phyloP scores from a whole-genome alignment of 495 filamentous ascomycete genomes.

The Cladorrhinum samala region DNA sequence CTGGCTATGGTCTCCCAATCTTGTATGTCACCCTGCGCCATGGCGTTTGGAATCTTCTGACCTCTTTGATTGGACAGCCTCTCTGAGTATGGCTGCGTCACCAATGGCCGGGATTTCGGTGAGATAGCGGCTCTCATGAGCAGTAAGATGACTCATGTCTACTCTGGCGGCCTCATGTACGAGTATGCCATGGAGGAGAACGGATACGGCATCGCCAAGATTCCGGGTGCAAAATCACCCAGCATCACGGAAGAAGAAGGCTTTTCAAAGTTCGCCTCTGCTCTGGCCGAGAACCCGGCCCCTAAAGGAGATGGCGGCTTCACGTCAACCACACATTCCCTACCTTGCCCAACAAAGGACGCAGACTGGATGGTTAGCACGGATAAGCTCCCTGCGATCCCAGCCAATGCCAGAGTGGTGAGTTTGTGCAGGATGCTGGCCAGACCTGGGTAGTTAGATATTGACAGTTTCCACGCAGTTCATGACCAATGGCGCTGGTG shows the following conservation, averaged over 20 bases:
- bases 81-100: slow-evolving; percentile 88
- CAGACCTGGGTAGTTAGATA: slow-evolving; percentile 5
- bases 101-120: slow-evolving; percentile 70
- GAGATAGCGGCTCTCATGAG: slow-evolving; percentile 79
- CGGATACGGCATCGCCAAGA: slow-evolving; percentile 70
- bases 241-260: slow-evolving; percentile 44
- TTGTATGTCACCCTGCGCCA: slow-evolving; percentile 42
- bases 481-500: slow-evolving; percentile 68
- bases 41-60: not conserved
- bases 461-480: too few species aligned
- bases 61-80: slow-evolving; percentile 40
- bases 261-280: slow-evolving; percentile 62
- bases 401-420: slow-evolving; percentile 49
- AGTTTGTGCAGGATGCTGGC: not conserved
- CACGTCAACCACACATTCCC: slow-evolving; percentile 58
- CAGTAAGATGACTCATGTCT: slow-evolving; percentile 79
- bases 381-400: slow-evolving; percentile 67
- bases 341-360: slow-evolving; percentile 62
- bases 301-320: slow-evolving; percentile 74
- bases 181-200: slow-evolving; percentile 81
- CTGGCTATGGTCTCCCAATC: slow-evolving; percentile 82
- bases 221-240: slow-evolving; percentile 40
- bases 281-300: slow-evolving; percentile 54
- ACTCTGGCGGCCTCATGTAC: slow-evolving; percentile 94
- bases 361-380: slow-evolving; percentile 67